These are phyloP conservation scores for Boletus speciosus DNA, from an alignment of 768 basidiomycete species.

Conservation along the genomic window DNA sequence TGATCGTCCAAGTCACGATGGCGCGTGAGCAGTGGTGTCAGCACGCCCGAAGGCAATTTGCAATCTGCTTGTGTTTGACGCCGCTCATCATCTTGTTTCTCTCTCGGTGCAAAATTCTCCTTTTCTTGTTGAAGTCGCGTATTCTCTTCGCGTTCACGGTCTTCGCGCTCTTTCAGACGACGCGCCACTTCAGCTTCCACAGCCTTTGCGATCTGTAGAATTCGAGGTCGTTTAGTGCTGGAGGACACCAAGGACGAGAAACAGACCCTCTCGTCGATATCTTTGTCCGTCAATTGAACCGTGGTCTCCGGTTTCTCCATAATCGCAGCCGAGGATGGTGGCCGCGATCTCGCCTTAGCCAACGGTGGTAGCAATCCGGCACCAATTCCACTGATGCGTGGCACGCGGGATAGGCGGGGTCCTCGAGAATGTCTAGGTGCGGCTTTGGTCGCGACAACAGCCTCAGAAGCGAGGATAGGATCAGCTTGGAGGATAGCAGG, in stretches of 20 bases:
- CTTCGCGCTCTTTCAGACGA: slow-evolving; percentile 49
- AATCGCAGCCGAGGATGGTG: slow-evolving; percentile 11
- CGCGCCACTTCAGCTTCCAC: slow-evolving; percentile 74
- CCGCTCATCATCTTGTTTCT: slow-evolving; percentile 13
- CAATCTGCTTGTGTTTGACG: slow-evolving; percentile 7
- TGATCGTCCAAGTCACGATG: slow-evolving; percentile 70
- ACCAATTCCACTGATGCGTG: slow-evolving; percentile 31
- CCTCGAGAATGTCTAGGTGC: slow-evolving; percentile 20
- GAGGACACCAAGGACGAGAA: not conserved
- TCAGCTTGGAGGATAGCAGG: slow-evolving; percentile 45
- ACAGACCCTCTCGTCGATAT: slow-evolving; percentile 68
- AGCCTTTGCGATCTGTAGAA: slow-evolving; percentile 59
- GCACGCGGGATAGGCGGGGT: slow-evolving; percentile 32
- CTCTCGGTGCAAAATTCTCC: slow-evolving; percentile 21
- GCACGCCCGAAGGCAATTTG: slow-evolving; percentile 37
- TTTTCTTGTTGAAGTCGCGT: slow-evolving; percentile 22
- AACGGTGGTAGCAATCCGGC: slow-evolving; percentile 22
- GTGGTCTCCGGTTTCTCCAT: slow-evolving; percentile 13
- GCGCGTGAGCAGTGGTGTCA: slow-evolving; percentile 59
- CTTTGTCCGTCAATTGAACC: slow-evolving; percentile 53
- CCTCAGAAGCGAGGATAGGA: slow-evolving; percentile 25
- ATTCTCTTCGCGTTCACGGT: slow-evolving; percentile 32
- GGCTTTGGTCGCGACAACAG: slow-evolving; percentile 4
- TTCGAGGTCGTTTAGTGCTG: not conserved
- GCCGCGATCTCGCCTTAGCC: slow-evolving; percentile 19